A percentile compares a stretch with the other conserved stretches of the same genome.
These are phyloP conservation scores for Gastrolobium bilobum DNA, from an alignment of 306 rosid species.

Conservation along the genomic window DNA sequence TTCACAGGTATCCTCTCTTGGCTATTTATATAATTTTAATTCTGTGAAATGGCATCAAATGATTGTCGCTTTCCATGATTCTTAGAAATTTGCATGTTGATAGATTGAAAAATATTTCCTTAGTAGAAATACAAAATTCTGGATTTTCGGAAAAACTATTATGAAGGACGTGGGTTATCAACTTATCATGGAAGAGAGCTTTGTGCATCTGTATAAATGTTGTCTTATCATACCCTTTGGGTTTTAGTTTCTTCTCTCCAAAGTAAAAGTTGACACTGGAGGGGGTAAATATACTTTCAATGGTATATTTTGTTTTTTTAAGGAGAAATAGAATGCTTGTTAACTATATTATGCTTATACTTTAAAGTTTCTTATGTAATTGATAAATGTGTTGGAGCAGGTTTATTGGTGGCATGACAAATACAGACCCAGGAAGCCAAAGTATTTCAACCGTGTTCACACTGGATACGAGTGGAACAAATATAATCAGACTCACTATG, in stretches of 20 bases:
- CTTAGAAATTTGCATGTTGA: background rate
- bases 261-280: background rate
- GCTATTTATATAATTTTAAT: constrained; percentile 15
- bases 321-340: background rate
- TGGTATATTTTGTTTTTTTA: background rate
- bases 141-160: background rate
- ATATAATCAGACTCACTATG: constrained; percentile 97
- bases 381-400: constrained; percentile 60
- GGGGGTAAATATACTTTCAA: background rate
- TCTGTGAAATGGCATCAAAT: background rate
- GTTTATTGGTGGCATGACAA: constrained; percentile 99
- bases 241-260: background rate
- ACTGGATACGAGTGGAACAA: constrained; percentile 99
- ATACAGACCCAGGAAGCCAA: constrained; percentile 95
- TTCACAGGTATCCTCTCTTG: constrained; percentile 73
- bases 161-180: background rate
- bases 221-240: background rate
- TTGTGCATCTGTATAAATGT: background rate
- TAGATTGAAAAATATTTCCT: background rate
- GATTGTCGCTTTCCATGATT: background rate
- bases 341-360: constrained; percentile 5
- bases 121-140: background rate
- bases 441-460: constrained; percentile 97
- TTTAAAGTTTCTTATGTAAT: constrained; percentile 17
- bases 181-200: background rate